Conservation (phyloP, 2,329 filamentous ascomycete genomes). For the Didymella exigua region DNA sequence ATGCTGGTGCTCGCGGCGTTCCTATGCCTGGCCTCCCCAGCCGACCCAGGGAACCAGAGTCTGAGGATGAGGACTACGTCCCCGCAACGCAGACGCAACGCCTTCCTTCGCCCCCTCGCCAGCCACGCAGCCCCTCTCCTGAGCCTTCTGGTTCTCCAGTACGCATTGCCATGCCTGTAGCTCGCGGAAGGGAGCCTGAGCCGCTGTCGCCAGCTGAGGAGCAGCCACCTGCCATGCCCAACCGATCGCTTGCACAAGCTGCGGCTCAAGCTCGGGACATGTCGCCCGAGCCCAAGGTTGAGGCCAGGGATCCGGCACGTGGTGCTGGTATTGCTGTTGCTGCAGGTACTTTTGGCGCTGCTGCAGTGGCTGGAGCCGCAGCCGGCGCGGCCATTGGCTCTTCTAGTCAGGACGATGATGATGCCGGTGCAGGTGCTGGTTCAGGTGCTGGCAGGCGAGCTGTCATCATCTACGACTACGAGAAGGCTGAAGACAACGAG, state of each 20-base stretch:
- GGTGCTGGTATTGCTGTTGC: slow-evolving; percentile 57
- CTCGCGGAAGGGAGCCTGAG: slow-evolving; percentile 61
- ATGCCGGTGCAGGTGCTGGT: slow-evolving; percentile 30
- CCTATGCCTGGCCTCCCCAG: slow-evolving; percentile 78
- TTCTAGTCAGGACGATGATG: slow-evolving; percentile 43
- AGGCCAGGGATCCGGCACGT: slow-evolving; percentile 62
- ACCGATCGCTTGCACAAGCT: slow-evolving; percentile 65
- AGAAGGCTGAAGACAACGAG: slow-evolving; percentile 97
- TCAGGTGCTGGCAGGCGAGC: slow-evolving; percentile 69
- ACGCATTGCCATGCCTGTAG: slow-evolving; percentile 83
- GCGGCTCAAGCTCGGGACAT: slow-evolving; percentile 69
- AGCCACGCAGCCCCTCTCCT: slow-evolving; percentile 54
- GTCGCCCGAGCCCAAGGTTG: slow-evolving; percentile 66
- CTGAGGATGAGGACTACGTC: slow-evolving; percentile 52
- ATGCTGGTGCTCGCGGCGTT: slow-evolving; percentile 66
- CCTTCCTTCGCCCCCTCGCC: slow-evolving; percentile 51
- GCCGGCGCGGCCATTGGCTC: slow-evolving; percentile 49
- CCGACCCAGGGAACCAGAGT: slow-evolving; percentile 56
- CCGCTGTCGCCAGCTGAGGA: slow-evolving; percentile 59
- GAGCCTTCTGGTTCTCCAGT: slow-evolving; percentile 73
- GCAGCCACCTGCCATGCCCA: slow-evolving; percentile 64
- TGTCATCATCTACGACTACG: slow-evolving; percentile 90
- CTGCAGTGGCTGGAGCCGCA: slow-evolving; percentile 51
- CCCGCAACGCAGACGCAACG: slow-evolving; percentile 61
- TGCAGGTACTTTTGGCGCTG: slow-evolving; percentile 51